phyloP scores from a whole-genome alignment of 1,284 basidiomycete genomes.

The Somion occarium region DNA sequence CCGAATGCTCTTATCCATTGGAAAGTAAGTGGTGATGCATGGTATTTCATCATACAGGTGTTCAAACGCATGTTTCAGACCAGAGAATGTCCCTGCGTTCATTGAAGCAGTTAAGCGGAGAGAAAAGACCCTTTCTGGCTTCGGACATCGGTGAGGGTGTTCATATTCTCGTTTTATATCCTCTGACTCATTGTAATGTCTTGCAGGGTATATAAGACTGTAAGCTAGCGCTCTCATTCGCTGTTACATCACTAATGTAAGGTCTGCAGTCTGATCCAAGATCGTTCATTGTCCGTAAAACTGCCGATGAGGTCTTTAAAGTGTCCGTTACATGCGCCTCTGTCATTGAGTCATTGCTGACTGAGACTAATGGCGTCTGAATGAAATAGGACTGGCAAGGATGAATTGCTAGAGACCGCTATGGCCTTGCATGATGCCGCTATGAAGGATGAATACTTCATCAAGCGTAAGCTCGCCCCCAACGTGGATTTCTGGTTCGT shows the following conservation, averaged over 20 bases:
- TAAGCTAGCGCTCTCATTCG: slow-evolving; percentile 28
- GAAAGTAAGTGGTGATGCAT: slow-evolving; percentile 47
- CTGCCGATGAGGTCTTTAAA: slow-evolving; percentile 83
- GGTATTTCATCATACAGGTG: background rate
- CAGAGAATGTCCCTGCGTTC: slow-evolving; percentile 80
- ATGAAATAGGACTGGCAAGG: slow-evolving; percentile 67
- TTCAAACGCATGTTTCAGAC: slow-evolving; percentile 33
- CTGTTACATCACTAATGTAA: background rate
- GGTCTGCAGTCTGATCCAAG: slow-evolving; percentile 71
- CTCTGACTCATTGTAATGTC: background rate
- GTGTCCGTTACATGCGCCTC: slow-evolving; percentile 48
- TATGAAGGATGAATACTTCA: slow-evolving; percentile 84
- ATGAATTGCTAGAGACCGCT: slow-evolving; percentile 80
- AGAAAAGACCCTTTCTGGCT: slow-evolving; percentile 82
- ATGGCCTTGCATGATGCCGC: slow-evolving; percentile 85
- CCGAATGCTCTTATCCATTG: slow-evolving; percentile 84
- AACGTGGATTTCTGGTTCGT: slow-evolving; percentile 83
- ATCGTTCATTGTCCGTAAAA: slow-evolving; percentile 83
- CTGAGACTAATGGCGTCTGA: background rate
- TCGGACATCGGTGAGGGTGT: slow-evolving; percentile 70
- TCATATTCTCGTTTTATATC: background rate
- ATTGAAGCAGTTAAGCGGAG: slow-evolving; percentile 81
- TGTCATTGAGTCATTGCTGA: background rate
- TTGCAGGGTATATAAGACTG: slow-evolving; percentile 73
- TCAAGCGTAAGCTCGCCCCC: slow-evolving; percentile 68